phyloP scores from a whole-genome alignment of 2,329 filamentous ascomycete species.

The Verticillium nubilum region DNA sequence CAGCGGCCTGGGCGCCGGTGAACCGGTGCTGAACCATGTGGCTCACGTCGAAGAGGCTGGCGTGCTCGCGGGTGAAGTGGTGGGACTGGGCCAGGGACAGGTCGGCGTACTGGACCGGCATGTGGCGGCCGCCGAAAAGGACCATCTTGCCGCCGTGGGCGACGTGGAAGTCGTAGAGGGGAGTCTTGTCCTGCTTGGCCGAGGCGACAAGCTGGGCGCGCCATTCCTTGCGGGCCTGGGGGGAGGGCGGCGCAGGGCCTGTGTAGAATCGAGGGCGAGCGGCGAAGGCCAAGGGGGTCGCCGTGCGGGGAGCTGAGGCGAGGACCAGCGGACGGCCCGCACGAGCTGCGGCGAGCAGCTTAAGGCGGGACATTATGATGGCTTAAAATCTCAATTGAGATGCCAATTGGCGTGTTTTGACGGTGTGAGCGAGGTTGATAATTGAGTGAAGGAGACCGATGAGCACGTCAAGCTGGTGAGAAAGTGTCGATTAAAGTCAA shows the following conservation, averaged over 20 bases:
- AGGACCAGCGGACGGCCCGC: background rate
- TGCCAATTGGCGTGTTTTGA: background rate
- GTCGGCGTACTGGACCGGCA: conserved; percentile 85
- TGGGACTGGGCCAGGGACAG: conserved; percentile 80
- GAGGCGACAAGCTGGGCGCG: conserved; percentile 15
- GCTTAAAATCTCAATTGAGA: no score
- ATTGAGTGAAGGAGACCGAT: background rate
- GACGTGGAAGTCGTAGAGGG: conserved; percentile 74
- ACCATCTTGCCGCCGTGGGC: conserved; percentile 86
- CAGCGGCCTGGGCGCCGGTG: conserved; percentile 70
- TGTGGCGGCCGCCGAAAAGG: conserved; percentile 86
- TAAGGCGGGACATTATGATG: background rate
- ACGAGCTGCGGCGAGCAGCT: background rate
- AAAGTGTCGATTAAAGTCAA: background rate
- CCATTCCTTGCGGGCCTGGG: conserved; percentile 5
- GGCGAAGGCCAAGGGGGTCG: background rate
- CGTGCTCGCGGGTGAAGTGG: conserved; percentile 80
- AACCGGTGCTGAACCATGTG: conserved; percentile 95
- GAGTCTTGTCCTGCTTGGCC: conserved; percentile 53
- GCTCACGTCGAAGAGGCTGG: conserved; percentile 90
- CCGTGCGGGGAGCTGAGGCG: background rate
- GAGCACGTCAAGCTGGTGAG: background rate
- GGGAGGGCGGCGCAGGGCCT: background rate
- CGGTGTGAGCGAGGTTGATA: background rate
- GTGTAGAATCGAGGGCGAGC: background rate